phyloP scores from a whole-genome alignment of 2,329 filamentous ascomycete genomes.

The Xylariales sp. region DNA sequence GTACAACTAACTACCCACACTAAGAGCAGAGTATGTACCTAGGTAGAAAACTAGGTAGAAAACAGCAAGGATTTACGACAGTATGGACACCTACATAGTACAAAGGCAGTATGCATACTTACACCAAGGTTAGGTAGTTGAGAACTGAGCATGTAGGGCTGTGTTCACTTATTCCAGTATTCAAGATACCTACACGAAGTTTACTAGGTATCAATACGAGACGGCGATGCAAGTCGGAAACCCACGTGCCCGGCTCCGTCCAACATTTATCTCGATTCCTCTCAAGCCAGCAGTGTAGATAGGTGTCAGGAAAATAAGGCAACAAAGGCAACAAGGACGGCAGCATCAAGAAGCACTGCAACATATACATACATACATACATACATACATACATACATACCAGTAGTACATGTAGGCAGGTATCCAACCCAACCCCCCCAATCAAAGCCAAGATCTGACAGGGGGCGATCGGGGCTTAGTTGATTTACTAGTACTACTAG shows the following conservation, averaged over 20 bases:
- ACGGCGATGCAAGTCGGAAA: conserved; percentile 7
- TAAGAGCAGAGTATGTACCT: no score
- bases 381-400: no score
- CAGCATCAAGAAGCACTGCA: conserved; percentile 1
- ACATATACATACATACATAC: no score
- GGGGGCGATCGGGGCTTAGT: background rate
- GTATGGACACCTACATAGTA: no score
- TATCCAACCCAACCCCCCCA: background rate
- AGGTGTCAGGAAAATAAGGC: conserved; percentile 6
- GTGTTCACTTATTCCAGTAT: conserved; percentile 2
- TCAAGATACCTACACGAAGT: background rate
- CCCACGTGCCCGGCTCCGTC: conserved; percentile 12
- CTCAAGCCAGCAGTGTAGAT: no score
- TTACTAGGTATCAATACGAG: conserved; percentile 10
- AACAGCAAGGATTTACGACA: conserved; percentile 1
- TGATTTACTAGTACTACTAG: background rate
- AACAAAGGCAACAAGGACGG: conserved; percentile 2
- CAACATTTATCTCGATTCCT: background rate
- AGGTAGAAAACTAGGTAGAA: background rate
- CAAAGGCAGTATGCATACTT: no score
- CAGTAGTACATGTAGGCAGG: no score
- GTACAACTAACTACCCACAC: no score
- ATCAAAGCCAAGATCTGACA: conserved; percentile 24
- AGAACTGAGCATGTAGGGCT: background rate
- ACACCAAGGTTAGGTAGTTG: background rate